Evolutionary conservation across 768 basidiomycete genomes (phyloP), one percentile per base, ranked within the genome.

Genomic region (Leccinellum albellum): DNA sequence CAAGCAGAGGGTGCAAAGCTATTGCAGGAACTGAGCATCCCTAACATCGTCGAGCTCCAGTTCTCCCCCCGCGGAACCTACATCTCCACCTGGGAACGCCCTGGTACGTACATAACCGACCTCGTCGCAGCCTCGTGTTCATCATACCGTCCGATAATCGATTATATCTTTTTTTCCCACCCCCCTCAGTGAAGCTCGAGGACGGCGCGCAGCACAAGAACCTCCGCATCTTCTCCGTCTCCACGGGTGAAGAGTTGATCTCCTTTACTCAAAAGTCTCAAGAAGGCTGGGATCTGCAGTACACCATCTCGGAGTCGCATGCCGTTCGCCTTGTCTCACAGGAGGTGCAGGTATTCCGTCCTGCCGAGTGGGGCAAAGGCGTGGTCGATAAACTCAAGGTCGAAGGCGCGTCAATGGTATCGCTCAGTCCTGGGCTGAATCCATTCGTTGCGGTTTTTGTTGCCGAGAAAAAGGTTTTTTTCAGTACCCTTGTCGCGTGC

Each of bases 1-100:
- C 82, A 91, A 73, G 86, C 89, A 64, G 82, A 88, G 74, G 81
- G 82, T 69, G 84, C 83, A 57, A 79, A 84, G 70, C 79, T 93
- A 56, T 78, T 94, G 58, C 83, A 83, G 63, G 88, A 93, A 67
- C 82, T 96, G 59, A 72, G 80, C 46, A 76, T 91, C 51, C 80
- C 87, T 65, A 89, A 87, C 65, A 81, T 89, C 60, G 70, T 94
- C 52, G 97, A 98, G 68, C 70, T 98, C 64, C 82, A 82, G 65
- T 97, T 99, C 74, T 98, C 96, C 6, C 95, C 97, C 10, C 83
- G 89, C 59, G 95, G 93, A 37, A 93, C 90, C 0, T 98, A 92
- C 73, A 68, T 99, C 44, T 95, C 93, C 53, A 95, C 92, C 48
- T 98, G 95, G 92, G 95, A 98, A 75, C 84, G 97, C 57, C 91